A percentile compares a stretch with the other conserved stretches of the same genome.
Evolutionary conservation across 371 early-diverging fungal genomes (phyloP).

Genomic region (Catenaria anguillulae): DNA sequence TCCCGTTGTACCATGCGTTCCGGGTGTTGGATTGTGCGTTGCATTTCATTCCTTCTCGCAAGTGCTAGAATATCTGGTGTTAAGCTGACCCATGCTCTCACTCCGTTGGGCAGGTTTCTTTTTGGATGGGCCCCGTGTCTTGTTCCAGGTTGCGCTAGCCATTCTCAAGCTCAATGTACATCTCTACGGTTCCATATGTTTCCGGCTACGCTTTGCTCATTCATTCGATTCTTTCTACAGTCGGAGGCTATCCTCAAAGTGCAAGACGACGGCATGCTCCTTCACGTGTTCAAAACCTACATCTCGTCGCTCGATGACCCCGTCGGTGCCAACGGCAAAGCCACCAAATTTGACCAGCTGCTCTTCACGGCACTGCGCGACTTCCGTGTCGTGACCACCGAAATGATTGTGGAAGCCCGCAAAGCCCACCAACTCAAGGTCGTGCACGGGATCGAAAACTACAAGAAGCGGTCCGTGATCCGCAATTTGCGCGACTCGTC

Average conservation of each 20-base stretch:
- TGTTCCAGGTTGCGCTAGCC: conserved; percentile 85
- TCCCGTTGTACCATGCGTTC: conserved; percentile 78
- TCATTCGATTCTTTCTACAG: not conserved
- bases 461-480: conserved; percentile 73
- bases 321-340: conserved; percentile 33
- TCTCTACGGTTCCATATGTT: not conserved
- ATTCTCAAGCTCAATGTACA: conserved; percentile 73
- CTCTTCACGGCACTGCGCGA: conserved; percentile 83
- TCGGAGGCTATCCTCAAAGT: conserved; percentile 62
- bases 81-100: no score
- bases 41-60: not conserved
- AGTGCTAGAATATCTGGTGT: no score
- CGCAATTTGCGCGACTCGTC: conserved; percentile 58
- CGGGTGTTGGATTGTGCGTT: conserved; percentile 75
- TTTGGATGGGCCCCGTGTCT: conserved; percentile 79
- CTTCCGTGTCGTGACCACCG: conserved; percentile 66
- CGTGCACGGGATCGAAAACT: conserved; percentile 85
- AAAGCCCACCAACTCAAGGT: conserved; percentile 81
- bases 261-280: conserved; percentile 81
- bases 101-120: conserved; percentile 48
- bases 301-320: conserved; percentile 51
- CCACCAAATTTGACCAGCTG: conserved; percentile 73
- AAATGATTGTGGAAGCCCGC: conserved; percentile 62
- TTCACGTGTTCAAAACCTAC: conserved; percentile 59
- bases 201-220: no score